Percentiles rank a stretch among this genome's conserved stretches.
Evolutionary conservation across 106 monocot genomes (phyloP).

Genomic region (Acanthochlamys bracteata): DNA sequence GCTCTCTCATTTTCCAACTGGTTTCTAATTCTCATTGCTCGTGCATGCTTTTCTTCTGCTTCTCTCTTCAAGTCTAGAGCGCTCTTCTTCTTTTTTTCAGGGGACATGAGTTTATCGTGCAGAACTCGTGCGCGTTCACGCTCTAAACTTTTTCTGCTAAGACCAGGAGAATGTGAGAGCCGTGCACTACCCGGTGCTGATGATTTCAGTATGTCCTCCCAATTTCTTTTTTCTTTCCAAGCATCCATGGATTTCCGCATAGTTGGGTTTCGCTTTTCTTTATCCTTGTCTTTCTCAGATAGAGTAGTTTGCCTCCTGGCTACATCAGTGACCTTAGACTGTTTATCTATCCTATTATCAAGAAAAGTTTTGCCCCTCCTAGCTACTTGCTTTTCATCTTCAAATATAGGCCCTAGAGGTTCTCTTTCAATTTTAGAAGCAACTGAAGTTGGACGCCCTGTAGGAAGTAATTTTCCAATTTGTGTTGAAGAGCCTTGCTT

Average conservation of each 20-base stretch:
- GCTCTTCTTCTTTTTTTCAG: conserved; percentile 87
- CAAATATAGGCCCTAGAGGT: conserved; percentile 38
- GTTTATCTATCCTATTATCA: conserved; percentile 46
- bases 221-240: conserved; percentile 97
- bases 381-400: conserved; percentile 36
- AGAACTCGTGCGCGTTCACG: conserved; percentile 64
- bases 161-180: conserved; percentile 55
- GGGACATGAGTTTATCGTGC: conserved; percentile 93
- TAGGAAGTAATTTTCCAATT: conserved; percentile 11
- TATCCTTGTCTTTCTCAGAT: conserved; percentile 38
- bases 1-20: conserved; percentile 88
- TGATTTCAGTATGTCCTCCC: conserved; percentile 94
- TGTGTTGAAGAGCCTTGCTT: conserved; percentile 10
- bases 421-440: conserved; percentile 29
- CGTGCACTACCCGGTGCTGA: conserved; percentile 47
- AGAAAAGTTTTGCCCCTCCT: conserved; percentile 36
- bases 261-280: conserved; percentile 41
- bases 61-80: conserved; percentile 82
- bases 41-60: conserved; percentile 93
- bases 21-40: conserved; percentile 79
- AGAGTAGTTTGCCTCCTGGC: conserved; percentile 28
- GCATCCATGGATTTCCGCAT: conserved; percentile 90
- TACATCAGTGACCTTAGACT: conserved; percentile 20
- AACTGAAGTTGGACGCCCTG: conserved; percentile 16
- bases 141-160: conserved; percentile 65